Conservation (phyloP, 768 basidiomycete species). For the Rhizopogon vinicolor region DNA sequence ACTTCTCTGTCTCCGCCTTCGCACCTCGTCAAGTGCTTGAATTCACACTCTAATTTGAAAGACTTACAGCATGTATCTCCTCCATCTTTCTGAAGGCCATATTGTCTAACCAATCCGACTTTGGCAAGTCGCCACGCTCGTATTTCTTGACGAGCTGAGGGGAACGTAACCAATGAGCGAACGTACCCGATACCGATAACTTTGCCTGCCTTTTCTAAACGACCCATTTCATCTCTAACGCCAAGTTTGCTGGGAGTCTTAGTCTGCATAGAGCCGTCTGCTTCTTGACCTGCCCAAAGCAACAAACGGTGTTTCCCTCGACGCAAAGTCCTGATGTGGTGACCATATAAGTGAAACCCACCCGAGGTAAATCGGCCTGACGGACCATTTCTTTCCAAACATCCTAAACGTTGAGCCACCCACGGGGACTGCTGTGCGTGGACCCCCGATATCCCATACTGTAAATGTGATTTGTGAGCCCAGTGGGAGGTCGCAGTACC, state of each 20-base stretch:
- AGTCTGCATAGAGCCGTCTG: slow-evolving; percentile 78
- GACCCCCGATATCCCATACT: slow-evolving; percentile 91
- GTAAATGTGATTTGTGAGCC: slow-evolving; percentile 90
- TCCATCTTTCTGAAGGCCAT: slow-evolving; percentile 94
- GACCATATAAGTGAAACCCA: background rate
- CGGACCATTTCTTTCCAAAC: slow-evolving; percentile 91
- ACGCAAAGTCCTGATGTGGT: slow-evolving; percentile 64
- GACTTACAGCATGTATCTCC: slow-evolving; percentile 81
- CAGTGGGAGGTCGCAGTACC: slow-evolving; percentile 89
- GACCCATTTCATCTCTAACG: slow-evolving; percentile 87
- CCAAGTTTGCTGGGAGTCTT: slow-evolving; percentile 86
- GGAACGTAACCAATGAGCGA: slow-evolving; percentile 22
- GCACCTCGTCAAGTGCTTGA: background rate
- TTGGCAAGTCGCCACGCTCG: slow-evolving; percentile 88
- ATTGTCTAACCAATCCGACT: slow-evolving; percentile 95
- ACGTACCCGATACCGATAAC: background rate
- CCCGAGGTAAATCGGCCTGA: background rate
- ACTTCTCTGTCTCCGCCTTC: slow-evolving; percentile 87
- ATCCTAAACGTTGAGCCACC: slow-evolving; percentile 89
- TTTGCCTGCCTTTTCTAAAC: slow-evolving; percentile 75
- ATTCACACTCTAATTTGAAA: background rate
- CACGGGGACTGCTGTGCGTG: slow-evolving; percentile 73
- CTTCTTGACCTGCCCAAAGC: slow-evolving; percentile 80
- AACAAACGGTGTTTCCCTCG: slow-evolving; percentile 88
- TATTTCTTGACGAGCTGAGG: slow-evolving; percentile 87